Base-by-base conservation (phyloP, 208 protist species). In the Leishmania arabica region DNA sequence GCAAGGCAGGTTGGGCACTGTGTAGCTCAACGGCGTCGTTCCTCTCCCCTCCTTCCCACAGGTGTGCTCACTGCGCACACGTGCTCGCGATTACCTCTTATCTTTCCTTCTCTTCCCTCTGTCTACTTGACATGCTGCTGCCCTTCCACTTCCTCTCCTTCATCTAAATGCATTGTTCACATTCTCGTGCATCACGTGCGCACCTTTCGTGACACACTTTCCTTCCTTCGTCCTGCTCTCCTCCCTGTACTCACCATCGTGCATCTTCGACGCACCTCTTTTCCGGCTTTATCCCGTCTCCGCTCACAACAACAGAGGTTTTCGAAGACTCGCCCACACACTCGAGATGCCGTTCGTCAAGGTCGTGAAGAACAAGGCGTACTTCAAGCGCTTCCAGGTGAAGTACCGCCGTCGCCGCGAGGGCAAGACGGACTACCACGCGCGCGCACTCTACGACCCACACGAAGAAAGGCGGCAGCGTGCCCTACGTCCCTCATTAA, bases 361-460 rank as follows among this genome's bases (percentile, higher is more conserved):
- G 91, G 86, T 97, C 81, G 92, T 95, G 81, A 97, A 97, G 93
- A 97, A 94, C 91, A 97, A 96, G 90, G 91, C 92, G 88, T 99
- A 99, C 96, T 99, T 99, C 98, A 99, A 99, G 93, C 93, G 99
- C 86, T 99, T 93, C 91, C 99, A 99, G 95, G 97, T 99, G 84
- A 94, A 99, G 93, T 99, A 98, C 96, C 93, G 99, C 89, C 75
- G 76, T 60, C 91, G 99, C 83, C 95, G 99, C 84, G 99, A 99
- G 91, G 98, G 99, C 78, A 99, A 99, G 92, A 99, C 99, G 76
- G 99, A 99, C 91, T 99, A 99, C 95, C 93, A 97, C 75, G 97
- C 97, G 56, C 95, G 99, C 84, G n/a, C n/a, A n/a, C n/a, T n/a
- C n/a, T n/a, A n/a, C n/a, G n/a, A n/a, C n/a, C n/a, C n/a, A n/a